These are phyloP conservation scores for Penicillium chermesinum DNA, from an alignment of 495 filamentous ascomycete genomes.

Conservation along the genomic window DNA sequence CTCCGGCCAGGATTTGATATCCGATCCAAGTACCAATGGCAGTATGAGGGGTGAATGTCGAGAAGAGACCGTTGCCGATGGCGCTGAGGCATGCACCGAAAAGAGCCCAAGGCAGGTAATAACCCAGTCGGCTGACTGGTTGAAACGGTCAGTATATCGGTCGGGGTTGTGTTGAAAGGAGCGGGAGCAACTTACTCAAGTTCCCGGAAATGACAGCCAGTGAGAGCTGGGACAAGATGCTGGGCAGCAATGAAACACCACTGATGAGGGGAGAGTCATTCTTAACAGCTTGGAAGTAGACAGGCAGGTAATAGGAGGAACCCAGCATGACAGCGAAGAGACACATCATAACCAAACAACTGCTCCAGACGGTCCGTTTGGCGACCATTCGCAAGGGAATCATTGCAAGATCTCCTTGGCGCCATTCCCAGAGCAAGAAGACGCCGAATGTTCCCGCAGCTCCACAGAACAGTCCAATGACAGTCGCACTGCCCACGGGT, in stretches of 20 bases:
- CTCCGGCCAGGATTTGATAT: constrained; percentile 51
- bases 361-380: constrained; percentile 28
- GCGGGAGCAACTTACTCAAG: constrained; percentile 21
- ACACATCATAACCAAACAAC: constrained; percentile 20
- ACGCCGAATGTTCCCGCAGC: constrained; percentile 34
- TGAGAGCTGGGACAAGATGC: constrained; percentile 46
- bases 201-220: constrained; percentile 42
- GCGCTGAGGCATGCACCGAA: constrained; percentile 19
- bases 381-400: constrained; percentile 38
- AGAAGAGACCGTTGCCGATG: constrained; percentile 47
- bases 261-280: constrained; percentile 26
- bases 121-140: constrained; percentile 38
- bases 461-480: constrained; percentile 51
- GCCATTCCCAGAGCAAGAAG: constrained; percentile 43
- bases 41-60: constrained; percentile 42
- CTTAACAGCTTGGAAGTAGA: constrained; percentile 39
- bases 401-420: constrained; percentile 48
- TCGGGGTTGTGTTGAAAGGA: neutral
- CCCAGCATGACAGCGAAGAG: constrained; percentile 22
- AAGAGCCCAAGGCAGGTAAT: constrained; percentile 46
- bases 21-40: constrained; percentile 46
- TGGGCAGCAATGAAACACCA: constrained; percentile 37
- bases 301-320: constrained; percentile 30
- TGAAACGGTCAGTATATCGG: neutral
- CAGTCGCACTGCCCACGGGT: constrained; percentile 41